phyloP scores from a whole-genome alignment of 331 rosid genomes.

The Pyracantha coccinea region DNA sequence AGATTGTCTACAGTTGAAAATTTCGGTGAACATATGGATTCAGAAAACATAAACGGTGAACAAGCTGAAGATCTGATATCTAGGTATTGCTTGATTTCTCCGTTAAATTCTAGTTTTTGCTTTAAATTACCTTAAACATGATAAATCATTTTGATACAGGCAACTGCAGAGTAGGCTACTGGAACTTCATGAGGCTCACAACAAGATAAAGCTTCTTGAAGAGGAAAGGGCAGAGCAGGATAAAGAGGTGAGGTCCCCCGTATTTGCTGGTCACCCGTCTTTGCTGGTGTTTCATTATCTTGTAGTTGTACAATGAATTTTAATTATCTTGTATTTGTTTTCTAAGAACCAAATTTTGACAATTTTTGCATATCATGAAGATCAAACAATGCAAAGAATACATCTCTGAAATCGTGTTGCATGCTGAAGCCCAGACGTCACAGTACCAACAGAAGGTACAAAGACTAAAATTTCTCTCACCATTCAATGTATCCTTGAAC shows the following conservation, averaged over 20 bases:
- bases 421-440: slow-evolving; percentile 88
- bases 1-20: slow-evolving; percentile 55
- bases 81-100: slow-evolving; percentile 34
- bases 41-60: slow-evolving; percentile 26
- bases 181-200: slow-evolving; percentile 60
- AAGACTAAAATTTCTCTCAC: not conserved
- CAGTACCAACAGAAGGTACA: slow-evolving; percentile 92
- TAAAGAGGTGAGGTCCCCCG: slow-evolving; percentile 71
- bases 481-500: not conserved
- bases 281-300: not conserved
- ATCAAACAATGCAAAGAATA: slow-evolving; percentile 76
- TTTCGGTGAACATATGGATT: slow-evolving; percentile 39
- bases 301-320: not conserved
- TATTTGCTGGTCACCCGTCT: too few relatives aligned
- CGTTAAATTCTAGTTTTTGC: slow-evolving; percentile 2
- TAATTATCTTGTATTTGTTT: not conserved
- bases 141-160: slow-evolving; percentile 37
- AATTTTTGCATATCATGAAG: slow-evolving; percentile 35
- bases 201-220: slow-evolving; percentile 68
- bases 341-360: slow-evolving; percentile 9
- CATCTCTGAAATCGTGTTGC: slow-evolving; percentile 75
- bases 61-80: slow-evolving; percentile 45
- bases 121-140: not conserved
- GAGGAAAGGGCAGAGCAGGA: slow-evolving; percentile 64
- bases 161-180: slow-evolving; percentile 27